Conservation (phyloP, 2,329 filamentous ascomycete species). For the Aspergillus clavatus region DNA sequence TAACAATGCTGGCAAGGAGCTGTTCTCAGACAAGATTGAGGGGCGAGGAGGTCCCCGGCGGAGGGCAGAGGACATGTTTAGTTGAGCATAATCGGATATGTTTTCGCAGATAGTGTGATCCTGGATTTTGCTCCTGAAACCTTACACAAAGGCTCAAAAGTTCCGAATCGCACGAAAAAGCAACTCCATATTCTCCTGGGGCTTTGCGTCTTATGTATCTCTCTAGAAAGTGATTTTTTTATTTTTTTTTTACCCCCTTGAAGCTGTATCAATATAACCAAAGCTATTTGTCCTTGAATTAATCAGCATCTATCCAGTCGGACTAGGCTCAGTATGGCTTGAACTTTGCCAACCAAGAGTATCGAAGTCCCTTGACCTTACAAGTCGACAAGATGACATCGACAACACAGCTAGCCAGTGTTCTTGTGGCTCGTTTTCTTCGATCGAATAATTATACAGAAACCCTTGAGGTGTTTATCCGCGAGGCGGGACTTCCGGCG, state of each 20-base stretch:
- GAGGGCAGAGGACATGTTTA: conserved; percentile 69
- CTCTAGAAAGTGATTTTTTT: too few relatives aligned
- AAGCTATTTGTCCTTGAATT: not conserved
- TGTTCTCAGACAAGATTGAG: conserved; percentile 59
- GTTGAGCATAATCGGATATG: conserved; percentile 39
- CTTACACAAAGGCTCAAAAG: too few relatives aligned
- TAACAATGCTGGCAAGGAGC: conserved; percentile 62
- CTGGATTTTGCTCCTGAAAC: not conserved
- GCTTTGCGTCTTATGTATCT: too few relatives aligned
- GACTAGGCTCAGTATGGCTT: not conserved
- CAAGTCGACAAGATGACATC: not conserved
- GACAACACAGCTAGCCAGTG: conserved; percentile 20
- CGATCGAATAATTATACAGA: conserved; percentile 42
- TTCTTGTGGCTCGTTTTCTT: conserved; percentile 42
- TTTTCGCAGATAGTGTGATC: not conserved
- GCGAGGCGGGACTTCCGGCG: conserved; percentile 50
- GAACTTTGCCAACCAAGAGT: not conserved
- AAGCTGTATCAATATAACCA: not conserved
- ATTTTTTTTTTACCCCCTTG: not conserved
- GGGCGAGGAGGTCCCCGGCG: conserved; percentile 57
- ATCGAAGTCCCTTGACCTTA: conserved; percentile 2
- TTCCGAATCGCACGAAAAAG: too few relatives aligned
- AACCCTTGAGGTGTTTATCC: conserved; percentile 55
- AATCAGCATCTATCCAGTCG: not conserved
- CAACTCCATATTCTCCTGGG: too few relatives aligned